Conservation (phyloP, 129 eudicot species). For the Escallonia herrerae region DNA sequence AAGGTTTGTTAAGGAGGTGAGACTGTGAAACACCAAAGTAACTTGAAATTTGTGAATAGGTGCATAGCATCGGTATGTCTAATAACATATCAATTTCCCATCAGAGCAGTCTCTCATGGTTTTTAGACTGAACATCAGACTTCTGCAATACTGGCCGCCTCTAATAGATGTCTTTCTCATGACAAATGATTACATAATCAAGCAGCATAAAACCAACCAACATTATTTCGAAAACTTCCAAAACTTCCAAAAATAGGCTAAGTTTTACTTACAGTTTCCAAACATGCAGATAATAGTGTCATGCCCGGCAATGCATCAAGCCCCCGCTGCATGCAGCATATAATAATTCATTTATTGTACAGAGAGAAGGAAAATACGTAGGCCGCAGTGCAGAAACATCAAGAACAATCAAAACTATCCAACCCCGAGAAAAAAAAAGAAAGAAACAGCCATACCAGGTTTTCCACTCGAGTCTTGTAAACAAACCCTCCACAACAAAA, state of each 20-base stretch:
- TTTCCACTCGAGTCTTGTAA: conserved; percentile 61
- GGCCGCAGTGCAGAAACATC: background rate
- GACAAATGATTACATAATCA: too few species aligned
- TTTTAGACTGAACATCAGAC: background rate
- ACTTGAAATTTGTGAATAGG: too few species aligned
- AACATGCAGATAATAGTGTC: conserved; percentile 74
- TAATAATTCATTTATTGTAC: background rate
- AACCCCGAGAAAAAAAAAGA: background rate
- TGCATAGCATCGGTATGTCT: too few species aligned
- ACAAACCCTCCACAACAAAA: conserved; percentile 79
- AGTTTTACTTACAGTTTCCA: conserved; percentile 76
- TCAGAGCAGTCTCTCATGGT: background rate
- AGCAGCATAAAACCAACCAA: too few species aligned
- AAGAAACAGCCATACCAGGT: conserved; percentile 43
- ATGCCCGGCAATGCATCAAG: conserved; percentile 94
- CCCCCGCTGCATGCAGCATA: conserved; percentile 59
- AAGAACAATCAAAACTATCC: background rate
- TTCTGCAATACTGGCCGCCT: background rate
- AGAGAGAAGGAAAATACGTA: background rate
- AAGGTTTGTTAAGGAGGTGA: background rate
- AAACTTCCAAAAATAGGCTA: background rate
- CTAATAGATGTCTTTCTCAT: too few species aligned
- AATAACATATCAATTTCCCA: background rate
- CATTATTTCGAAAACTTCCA: too few species aligned
- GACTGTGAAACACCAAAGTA: background rate